phyloP scores from a whole-genome alignment of 176 grass and related monocot species.

The Cocos nucifera region DNA sequence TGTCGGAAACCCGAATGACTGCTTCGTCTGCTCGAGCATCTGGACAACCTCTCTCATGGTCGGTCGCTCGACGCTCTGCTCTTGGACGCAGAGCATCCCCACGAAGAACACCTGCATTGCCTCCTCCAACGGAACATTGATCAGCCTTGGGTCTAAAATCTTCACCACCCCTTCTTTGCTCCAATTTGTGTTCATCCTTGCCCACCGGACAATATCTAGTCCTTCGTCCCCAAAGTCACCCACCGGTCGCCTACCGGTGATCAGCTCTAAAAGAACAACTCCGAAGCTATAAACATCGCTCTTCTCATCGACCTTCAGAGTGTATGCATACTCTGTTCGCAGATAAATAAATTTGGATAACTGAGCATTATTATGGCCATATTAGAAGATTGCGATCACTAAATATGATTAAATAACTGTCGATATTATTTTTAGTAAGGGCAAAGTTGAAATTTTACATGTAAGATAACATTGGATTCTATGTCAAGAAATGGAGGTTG shows the following conservation, averaged over 20 bases:
- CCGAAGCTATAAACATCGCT: constrained; percentile 69
- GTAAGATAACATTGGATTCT: no score
- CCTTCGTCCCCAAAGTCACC: constrained; percentile 35
- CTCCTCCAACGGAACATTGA: constrained; percentile 39
- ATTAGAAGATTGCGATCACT: no score
- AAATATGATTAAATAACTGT: no score
- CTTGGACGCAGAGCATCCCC: constrained; percentile 65
- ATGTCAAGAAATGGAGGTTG: no score
- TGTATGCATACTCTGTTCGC: constrained; percentile 69
- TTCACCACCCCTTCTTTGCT: constrained; percentile 13
- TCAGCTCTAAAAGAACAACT: constrained; percentile 48
- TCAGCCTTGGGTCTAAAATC: constrained; percentile 47
- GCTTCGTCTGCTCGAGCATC: constrained; percentile 66
- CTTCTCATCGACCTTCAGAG: constrained; percentile 73
- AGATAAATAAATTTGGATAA: neutral
- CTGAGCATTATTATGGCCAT: neutral
- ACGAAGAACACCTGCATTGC: constrained; percentile 61
- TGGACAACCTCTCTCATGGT: constrained; percentile 84
- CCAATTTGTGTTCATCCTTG: constrained; percentile 21
- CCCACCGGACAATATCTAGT: constrained; percentile 69
- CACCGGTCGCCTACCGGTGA: constrained; percentile 45
- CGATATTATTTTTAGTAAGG: no score
- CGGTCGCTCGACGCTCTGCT: constrained; percentile 66
- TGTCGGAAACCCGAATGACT: neutral
- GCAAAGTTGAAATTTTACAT: no score